phyloP scores from a whole-genome alignment of 768 basidiomycete species.

The Crepidotus variabilis region DNA sequence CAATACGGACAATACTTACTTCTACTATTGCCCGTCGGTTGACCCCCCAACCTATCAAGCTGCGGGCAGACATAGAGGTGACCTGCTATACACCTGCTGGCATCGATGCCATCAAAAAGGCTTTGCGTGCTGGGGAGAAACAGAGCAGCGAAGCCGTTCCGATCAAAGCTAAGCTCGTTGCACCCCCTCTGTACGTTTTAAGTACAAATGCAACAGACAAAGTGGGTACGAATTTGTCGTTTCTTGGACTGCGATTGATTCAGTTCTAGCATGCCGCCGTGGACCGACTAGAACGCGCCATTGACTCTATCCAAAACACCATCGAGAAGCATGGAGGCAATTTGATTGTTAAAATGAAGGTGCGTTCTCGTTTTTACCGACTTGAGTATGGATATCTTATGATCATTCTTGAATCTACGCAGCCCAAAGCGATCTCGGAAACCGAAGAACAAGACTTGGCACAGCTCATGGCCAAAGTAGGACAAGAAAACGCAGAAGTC shows the following conservation, averaged over 20 bases:
- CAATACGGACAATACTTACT: constrained; percentile 62
- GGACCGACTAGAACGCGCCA: constrained; percentile 89
- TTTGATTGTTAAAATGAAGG: constrained; percentile 96
- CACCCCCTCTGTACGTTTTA: constrained; percentile 93
- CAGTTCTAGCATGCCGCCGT: constrained; percentile 71
- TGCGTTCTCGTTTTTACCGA: constrained; percentile 22
- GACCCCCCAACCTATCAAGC: constrained; percentile 97
- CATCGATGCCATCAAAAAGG: constrained; percentile 94
- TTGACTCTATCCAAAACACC: constrained; percentile 81
- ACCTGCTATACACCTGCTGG: constrained; percentile 95
- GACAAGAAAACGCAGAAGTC: constrained; percentile 92
- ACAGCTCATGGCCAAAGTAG: constrained; percentile 93
- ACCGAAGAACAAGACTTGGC: constrained; percentile 97
- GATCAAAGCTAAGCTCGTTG: constrained; percentile 95
- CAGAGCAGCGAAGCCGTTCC: constrained; percentile 88
- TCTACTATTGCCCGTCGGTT: constrained; percentile 89
- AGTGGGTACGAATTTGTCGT: constrained; percentile 31
- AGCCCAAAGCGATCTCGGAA: constrained; percentile 98
- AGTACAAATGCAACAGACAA: constrained; percentile 98
- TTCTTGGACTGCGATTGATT: background rate
- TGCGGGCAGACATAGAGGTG: constrained; percentile 95
- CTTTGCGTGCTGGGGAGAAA: constrained; percentile 83
- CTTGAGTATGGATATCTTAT: background rate
- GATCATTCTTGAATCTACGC: background rate
- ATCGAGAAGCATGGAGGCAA: constrained; percentile 86